Conservation (phyloP, 768 basidiomycete genomes). For the Podaxis pistillaris region DNA sequence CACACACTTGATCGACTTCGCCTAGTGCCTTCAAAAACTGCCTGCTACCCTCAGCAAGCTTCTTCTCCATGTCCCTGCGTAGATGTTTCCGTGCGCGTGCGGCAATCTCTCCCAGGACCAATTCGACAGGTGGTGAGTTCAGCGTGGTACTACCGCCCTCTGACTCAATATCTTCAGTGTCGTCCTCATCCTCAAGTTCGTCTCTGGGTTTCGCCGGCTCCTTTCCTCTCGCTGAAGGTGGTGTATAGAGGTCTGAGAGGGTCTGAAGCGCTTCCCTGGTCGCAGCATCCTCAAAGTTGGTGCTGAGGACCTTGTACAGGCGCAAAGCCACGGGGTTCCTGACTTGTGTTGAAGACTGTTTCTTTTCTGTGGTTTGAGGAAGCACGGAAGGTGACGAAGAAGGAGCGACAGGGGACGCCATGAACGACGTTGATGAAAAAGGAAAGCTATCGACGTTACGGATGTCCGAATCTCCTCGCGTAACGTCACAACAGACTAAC, state of each 20-base stretch:
- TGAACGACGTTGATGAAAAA: neutral
- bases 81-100: conserved; percentile 76
- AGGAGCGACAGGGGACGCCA: conserved; percentile 8
- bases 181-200: conserved; percentile 33
- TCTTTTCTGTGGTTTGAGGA: conserved; percentile 12
- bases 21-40: conserved; percentile 83
- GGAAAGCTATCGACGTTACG: neutral
- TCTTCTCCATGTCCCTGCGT: conserved; percentile 80
- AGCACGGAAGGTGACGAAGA: neutral
- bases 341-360: conserved; percentile 25
- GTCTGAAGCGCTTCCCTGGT: conserved; percentile 82
- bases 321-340: conserved; percentile 82
- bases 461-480: neutral
- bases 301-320: conserved; percentile 87
- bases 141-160: neutral
- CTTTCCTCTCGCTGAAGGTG: conserved; percentile 31
- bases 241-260: conserved; percentile 76
- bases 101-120: conserved; percentile 60
- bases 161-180: conserved; percentile 26
- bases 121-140: conserved; percentile 25
- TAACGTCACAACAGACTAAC: neutral
- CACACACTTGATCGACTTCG: conserved; percentile 86
- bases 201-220: conserved; percentile 24
- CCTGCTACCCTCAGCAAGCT: conserved; percentile 77
- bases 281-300: conserved; percentile 73